A percentile compares a stretch with the other conserved stretches of the same genome.
Evolutionary conservation across 352 stramenopile genomes (phyloP).

Genomic region (Aphanomyces euteiches): DNA sequence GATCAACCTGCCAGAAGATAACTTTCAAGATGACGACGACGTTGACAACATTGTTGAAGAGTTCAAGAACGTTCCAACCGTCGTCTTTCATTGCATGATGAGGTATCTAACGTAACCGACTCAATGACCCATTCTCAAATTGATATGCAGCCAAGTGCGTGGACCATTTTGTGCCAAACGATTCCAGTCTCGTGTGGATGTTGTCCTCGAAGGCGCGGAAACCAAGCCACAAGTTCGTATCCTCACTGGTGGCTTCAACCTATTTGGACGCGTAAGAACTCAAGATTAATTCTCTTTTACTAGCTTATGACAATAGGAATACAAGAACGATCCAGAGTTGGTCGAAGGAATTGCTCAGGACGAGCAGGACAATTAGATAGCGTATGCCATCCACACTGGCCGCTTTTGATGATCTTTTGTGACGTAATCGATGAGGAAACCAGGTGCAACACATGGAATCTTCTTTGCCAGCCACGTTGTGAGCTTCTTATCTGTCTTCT

Average conservation of each 20-base stretch:
- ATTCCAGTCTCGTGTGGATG: conserved; percentile 59
- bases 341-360: conserved; percentile 9
- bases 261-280: conserved; percentile 49
- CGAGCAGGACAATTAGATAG: background rate
- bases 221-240: conserved; percentile 58
- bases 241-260: conserved; percentile 66
- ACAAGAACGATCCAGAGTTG: conserved; percentile 19
- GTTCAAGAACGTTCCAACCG: conserved; percentile 54
- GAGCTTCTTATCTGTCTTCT: conserved; percentile 45
- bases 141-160: conserved; percentile 50
- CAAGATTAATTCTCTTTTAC: background rate
- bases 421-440: conserved; percentile 81
- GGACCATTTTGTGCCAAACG: conserved; percentile 73
- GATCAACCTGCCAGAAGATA: conserved; percentile 71
- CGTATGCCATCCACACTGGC: conserved; percentile 50
- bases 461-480: conserved; percentile 63
- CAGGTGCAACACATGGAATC: conserved; percentile 71
- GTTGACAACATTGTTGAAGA: conserved; percentile 68
- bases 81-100: conserved; percentile 88
- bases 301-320: conserved; percentile 1
- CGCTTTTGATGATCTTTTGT: conserved; percentile 71
- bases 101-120: conserved; percentile 28
- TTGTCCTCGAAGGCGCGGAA: conserved; percentile 45
- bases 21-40: conserved; percentile 77
- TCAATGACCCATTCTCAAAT: background rate